phyloP scores from a whole-genome alignment of 257 asterid genomes.

The Nicotiana knightiana region DNA sequence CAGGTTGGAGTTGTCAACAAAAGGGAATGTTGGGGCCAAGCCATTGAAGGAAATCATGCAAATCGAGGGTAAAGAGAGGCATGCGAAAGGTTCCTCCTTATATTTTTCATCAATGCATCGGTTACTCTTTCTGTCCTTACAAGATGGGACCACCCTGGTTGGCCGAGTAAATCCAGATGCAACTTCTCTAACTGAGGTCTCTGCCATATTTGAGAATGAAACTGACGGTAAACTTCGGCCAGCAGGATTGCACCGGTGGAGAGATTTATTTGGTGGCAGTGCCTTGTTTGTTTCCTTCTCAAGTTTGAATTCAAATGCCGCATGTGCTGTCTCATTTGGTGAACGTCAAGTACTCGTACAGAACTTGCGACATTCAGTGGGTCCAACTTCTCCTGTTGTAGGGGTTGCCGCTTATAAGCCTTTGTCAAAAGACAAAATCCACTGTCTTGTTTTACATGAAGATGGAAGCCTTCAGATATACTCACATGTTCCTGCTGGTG shows the following conservation, averaged over 20 bases:
- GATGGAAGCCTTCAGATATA: slow-evolving; percentile 99
- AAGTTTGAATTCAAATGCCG: slow-evolving; percentile 67
- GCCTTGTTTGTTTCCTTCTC: slow-evolving; percentile 85
- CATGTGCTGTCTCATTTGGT: slow-evolving; percentile 72
- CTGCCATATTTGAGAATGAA: slow-evolving; percentile 74
- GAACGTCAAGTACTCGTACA: slow-evolving; percentile 74
- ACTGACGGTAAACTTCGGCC: slow-evolving; percentile 65
- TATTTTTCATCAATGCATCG: slow-evolving; percentile 73
- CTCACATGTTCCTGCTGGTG: slow-evolving; percentile 75
- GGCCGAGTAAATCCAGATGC: slow-evolving; percentile 82
- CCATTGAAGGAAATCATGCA: slow-evolving; percentile 72
- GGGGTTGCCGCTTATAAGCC: slow-evolving; percentile 95
- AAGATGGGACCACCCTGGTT: slow-evolving; percentile 81
- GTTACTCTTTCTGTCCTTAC: slow-evolving; percentile 81
- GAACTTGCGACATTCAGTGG: slow-evolving; percentile 73
- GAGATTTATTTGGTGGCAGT: slow-evolving; percentile 68
- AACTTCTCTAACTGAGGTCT: slow-evolving; percentile 60
- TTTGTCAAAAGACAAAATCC: slow-evolving; percentile 91
- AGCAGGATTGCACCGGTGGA: slow-evolving; percentile 96
- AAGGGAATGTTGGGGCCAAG: slow-evolving; percentile 79
- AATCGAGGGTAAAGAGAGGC: slow-evolving; percentile 55
- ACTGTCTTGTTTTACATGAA: slow-evolving; percentile 91
- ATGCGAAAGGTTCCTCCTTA: slow-evolving; percentile 69
- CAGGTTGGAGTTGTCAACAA: slow-evolving; percentile 78
- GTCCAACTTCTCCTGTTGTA: slow-evolving; percentile 85